phyloP scores from a whole-genome alignment of 75 land plant species.

The Chamaecyparis obtusa region DNA sequence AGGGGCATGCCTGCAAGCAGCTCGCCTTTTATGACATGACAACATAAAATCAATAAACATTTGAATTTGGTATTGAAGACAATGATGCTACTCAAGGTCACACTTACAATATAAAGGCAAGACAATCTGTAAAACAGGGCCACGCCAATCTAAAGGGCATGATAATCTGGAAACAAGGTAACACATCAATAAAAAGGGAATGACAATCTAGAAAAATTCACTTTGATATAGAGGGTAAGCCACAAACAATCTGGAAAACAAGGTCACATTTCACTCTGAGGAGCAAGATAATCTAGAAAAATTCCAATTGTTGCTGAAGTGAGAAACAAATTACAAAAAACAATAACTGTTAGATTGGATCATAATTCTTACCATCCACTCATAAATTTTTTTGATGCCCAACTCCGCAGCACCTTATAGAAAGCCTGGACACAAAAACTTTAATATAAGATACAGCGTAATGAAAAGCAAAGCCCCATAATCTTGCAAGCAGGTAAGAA shows the following conservation, averaged over 20 bases:
- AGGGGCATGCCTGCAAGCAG: background rate
- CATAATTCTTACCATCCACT: conserved; percentile 69
- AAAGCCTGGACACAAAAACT: conserved; percentile 53
- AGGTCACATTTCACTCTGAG: background rate
- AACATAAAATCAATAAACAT: background rate
- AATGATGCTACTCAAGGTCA: background rate
- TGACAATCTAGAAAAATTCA: background rate
- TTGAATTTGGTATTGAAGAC: background rate
- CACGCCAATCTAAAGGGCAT: too few species aligned
- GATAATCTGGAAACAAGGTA: background rate
- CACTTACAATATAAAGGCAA: background rate
- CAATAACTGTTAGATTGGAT: background rate
- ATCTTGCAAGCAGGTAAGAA: background rate
- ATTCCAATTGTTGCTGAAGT: background rate
- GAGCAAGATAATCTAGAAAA: background rate
- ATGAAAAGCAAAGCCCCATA: conserved; percentile 3
- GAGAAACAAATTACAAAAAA: background rate
- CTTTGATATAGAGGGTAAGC: background rate
- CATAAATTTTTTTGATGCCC: conserved; percentile 96
- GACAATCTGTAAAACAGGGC: background rate
- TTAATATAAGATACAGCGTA: background rate
- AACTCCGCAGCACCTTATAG: conserved; percentile 74
- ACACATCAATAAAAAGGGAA: background rate
- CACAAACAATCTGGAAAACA: too few species aligned
- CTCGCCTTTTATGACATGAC: background rate